Evolutionary conservation across 2,329 filamentous ascomycete species (phyloP).

Genomic region (Lithohypha guttulata): DNA sequence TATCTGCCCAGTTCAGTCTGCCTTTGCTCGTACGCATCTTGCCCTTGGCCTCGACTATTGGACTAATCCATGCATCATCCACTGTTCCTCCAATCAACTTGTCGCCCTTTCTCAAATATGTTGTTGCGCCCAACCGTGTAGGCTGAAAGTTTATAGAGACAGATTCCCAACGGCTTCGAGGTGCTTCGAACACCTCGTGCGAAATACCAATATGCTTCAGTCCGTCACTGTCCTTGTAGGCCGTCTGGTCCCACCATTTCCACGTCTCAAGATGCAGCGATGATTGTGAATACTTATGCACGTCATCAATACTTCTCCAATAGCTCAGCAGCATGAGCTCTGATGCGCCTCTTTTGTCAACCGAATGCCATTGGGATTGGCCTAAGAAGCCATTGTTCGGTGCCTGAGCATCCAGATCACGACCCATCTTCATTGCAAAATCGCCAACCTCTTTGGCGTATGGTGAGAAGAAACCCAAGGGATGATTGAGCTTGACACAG

Average conservation of each 20-base stretch:
- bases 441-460: constrained; percentile 22
- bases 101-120: constrained; percentile 17
- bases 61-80: constrained; percentile 18
- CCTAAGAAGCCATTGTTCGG: constrained; percentile 27
- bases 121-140: constrained; percentile 25
- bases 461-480: constrained; percentile 34
- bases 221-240: constrained; percentile 25
- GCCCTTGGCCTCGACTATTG: constrained; percentile 19
- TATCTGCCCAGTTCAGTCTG: too few species aligned
- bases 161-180: constrained; percentile 32
- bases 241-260: constrained; percentile 34
- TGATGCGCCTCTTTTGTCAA: constrained; percentile 26
- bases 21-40: constrained; percentile 18
- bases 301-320: constrained; percentile 30
- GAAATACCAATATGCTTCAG: constrained; percentile 37
- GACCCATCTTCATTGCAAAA: constrained; percentile 28
- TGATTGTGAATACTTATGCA: constrained; percentile 37
- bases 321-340: constrained; percentile 32
- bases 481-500: constrained; percentile 29
- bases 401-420: constrained; percentile 17
- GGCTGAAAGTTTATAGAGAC: constrained; percentile 33
- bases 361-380: constrained; percentile 26
- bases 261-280: constrained; percentile 31
- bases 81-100: constrained; percentile 17
- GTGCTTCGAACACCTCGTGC: constrained; percentile 36